Percentiles rank a stretch among this genome's conserved stretches.
phyloP scores from a whole-genome alignment of 345 rosid species.

The Pistacia vera region DNA sequence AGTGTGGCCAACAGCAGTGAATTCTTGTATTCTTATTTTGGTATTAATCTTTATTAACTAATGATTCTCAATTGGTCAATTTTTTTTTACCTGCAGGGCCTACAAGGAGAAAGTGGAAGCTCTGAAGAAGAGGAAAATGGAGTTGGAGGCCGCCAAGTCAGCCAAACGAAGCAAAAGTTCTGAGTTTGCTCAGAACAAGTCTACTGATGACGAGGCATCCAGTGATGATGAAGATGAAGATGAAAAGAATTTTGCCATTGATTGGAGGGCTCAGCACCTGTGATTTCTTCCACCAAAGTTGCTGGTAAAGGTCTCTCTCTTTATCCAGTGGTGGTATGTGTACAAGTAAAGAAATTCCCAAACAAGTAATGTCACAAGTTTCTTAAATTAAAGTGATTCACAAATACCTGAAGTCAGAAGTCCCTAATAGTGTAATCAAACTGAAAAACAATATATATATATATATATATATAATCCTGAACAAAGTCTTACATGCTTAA shows the following conservation, averaged over 20 bases:
- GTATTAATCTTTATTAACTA: background rate
- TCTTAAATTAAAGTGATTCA: too few species aligned
- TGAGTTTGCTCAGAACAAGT: constrained; percentile 33
- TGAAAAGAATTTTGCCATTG: constrained; percentile 55
- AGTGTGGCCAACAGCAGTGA: background rate
- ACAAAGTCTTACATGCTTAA: too few species aligned
- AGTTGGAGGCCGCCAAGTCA: constrained; percentile 60
- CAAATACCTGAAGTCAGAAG: too few species aligned
- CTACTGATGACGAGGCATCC: constrained; percentile 49
- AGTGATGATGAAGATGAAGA: constrained; percentile 70
- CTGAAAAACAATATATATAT: too few species aligned
- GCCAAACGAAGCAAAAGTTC: constrained; percentile 54
- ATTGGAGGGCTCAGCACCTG: constrained; percentile 97
- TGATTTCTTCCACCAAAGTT: constrained; percentile 30
- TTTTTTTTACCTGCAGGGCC: constrained; percentile 35
- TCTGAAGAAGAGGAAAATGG: constrained; percentile 68
- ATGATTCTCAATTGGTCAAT: background rate
- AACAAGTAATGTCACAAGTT: too few species aligned
- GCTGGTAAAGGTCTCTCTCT: background rate
- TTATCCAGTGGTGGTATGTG: background rate
- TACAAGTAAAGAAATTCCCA: background rate
- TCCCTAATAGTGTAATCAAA: too few species aligned
- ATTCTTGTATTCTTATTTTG: background rate
- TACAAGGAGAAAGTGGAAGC: constrained; percentile 67
- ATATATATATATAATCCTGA: too few species aligned